Evolutionary conservation across 225 moss, liverwort and hornwort species (phyloP).

Genomic region (Lunularia cruciata): DNA sequence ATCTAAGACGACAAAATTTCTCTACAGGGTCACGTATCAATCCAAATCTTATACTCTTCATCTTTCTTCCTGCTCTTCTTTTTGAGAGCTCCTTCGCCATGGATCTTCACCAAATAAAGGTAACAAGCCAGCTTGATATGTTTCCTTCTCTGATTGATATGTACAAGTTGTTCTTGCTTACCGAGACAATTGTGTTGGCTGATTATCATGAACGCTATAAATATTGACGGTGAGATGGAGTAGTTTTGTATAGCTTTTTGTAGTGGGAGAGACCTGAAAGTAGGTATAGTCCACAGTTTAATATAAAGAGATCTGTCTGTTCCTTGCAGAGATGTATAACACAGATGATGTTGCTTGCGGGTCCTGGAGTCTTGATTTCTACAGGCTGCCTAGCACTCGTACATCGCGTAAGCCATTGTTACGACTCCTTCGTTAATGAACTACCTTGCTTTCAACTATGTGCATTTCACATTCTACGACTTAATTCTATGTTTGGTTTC

Average conservation of each 20-base stretch:
- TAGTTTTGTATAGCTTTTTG: too few species aligned
- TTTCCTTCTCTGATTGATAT: too few species aligned
- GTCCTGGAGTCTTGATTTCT: conserved; percentile 89
- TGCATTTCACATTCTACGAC: not conserved
- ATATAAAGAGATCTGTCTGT: too few species aligned
- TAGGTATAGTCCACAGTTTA: too few species aligned
- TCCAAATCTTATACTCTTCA: conserved; percentile 74
- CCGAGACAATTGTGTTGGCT: too few species aligned
- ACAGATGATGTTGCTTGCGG: conserved; percentile 89
- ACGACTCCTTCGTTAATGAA: too few species aligned
- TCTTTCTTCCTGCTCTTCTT: conserved; percentile 97
- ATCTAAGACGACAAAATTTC: too few species aligned
- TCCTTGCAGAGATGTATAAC: conserved; percentile 65
- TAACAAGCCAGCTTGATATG: conserved; percentile 18
- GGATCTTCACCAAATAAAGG: conserved; percentile 94
- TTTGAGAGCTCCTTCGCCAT: conserved; percentile 96
- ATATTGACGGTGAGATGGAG: too few species aligned
- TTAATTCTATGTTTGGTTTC: not conserved
- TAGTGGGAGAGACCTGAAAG: too few species aligned
- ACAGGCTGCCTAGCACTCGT: conserved; percentile 69
- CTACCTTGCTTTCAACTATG: too few species aligned
- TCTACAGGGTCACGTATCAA: conserved; percentile 81
- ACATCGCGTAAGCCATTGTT: conserved; percentile 51
- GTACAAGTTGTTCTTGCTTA: too few species aligned
- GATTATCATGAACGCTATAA: too few species aligned